Evolutionary conservation across 139 green algal species (phyloP), one percentile per base, ranked within the genome.

Genomic region (Desmodesmus armatus): DNA sequence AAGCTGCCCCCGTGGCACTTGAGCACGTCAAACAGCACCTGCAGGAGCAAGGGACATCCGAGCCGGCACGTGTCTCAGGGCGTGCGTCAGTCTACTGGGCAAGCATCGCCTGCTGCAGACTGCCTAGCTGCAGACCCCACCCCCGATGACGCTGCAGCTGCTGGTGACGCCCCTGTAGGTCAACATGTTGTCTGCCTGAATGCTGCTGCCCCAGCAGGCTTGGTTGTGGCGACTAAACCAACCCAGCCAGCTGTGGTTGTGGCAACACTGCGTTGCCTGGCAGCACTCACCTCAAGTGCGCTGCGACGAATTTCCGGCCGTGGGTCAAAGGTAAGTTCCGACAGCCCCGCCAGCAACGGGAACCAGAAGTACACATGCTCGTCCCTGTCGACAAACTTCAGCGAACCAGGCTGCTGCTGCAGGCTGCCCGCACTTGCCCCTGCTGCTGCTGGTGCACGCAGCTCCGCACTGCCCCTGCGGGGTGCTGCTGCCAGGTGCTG

Each of bases 321-420:
- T 3, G 96, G 95, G 89, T 99, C 97, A 88, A 99, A 99, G 0
- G 97, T 98, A 25, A 99, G 92, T 90, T 99, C 97, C 1, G 90
- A 96, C 29, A 99, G 92, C 3, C 97, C 97, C 25, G 96, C 98
- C 55, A 99, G 94, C 78, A 99, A 90, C 19, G 97, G 97, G 92
- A 99, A 99, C 98, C 98, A 99, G 88, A 98, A 99, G 92, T 98
- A 98, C 81, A 99, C 91, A 85, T 99, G 96, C 82, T 98, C 94
- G 65, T 99, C 96, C 15, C 87, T 78, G 81, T 93, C 90, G 9
- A 92, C 83, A 86, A 93, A 93, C 71, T 82, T 83, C 25, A 90
- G 73, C 47, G 15, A 33, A 29, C 15, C 47, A 55, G 9, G 17
- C 53, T 71, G 60, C 60, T 65, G 75, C 66, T 82, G 65, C 51